A percentile compares a stretch with the other conserved stretches of the same genome.
These are phyloP conservation scores for Coemansia sp. DNA, from an alignment of 192 early-diverging fungal genomes.

Conservation along the genomic window DNA sequence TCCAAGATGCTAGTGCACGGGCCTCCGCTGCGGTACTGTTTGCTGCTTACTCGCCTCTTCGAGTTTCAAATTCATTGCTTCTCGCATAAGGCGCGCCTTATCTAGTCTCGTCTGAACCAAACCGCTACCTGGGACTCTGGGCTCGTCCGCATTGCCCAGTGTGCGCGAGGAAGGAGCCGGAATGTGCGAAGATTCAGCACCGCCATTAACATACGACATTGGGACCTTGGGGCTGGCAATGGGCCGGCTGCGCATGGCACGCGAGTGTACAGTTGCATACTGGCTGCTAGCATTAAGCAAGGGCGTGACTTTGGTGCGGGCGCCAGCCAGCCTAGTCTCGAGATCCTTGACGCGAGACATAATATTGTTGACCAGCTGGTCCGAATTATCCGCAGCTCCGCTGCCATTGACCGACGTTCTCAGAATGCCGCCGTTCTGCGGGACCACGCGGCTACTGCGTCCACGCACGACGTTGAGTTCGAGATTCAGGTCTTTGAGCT, in stretches of 20 bases:
- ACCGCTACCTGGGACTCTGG: slow-evolving; percentile 11
- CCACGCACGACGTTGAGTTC: slow-evolving; percentile 55
- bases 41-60: slow-evolving; percentile 27
- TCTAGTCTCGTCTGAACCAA: slow-evolving; percentile 33
- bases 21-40: slow-evolving; percentile 40
- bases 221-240: slow-evolving; percentile 40
- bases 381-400: slow-evolving; percentile 54
- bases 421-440: slow-evolving; percentile 33
- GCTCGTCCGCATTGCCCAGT: slow-evolving; percentile 12
- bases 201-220: slow-evolving; percentile 6
- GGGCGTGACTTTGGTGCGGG: slow-evolving; percentile 73
- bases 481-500: slow-evolving; percentile 62
- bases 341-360: slow-evolving; percentile 74
- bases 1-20: neutral
- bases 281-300: slow-evolving; percentile 53
- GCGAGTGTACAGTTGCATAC: slow-evolving; percentile 45
- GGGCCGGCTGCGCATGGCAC: slow-evolving; percentile 31
- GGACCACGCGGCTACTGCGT: slow-evolving; percentile 40
- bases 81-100: slow-evolving; percentile 28
- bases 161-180: slow-evolving; percentile 18
- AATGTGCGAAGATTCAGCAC: slow-evolving; percentile 10
- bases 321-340: slow-evolving; percentile 71
- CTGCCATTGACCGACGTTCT: slow-evolving; percentile 40
- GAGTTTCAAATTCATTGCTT: slow-evolving; percentile 23
- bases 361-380: slow-evolving; percentile 72